Base-by-base conservation (phyloP, 225 moss, liverwort and hornwort species). In the Antitrichia curtipendula region DNA sequence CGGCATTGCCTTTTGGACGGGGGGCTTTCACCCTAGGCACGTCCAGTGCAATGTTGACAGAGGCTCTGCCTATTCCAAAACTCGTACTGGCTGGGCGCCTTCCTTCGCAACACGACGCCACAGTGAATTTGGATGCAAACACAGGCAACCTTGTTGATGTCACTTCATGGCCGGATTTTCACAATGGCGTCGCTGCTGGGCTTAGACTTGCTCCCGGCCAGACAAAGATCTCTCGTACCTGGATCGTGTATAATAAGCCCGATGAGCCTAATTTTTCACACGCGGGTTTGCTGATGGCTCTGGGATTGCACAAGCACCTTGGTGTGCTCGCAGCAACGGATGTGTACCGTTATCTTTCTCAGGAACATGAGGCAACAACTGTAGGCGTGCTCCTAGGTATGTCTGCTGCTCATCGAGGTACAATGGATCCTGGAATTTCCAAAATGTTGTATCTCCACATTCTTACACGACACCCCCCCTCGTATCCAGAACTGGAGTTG, bases 211-310 rank as follows among this genome's bases (percentile, higher is more conserved):
- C 96, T 80, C 98, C 98, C 81, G 96, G 98, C 57, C 98, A 97
- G 92, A 95, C 97, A 77, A 97, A 95, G 87, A 96, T 98, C 75
- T 96, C 98, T 58, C 96, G 98, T 53, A 96, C 98, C 34, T 98
- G 98, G 98, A 98, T 98, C 83, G 95, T 98, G 63, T 98, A 98
- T 82, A 98, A 98, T 91, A 98, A 98, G 91, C 96, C 98, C 68
- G 98, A 97, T 64, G 97, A 98, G 85, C 95, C 95, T 72, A 97
- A 94, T 86, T 95, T 91, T 83, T 92, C 98, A 29, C 98, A 98
- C 86, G 98, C 98, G 84, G 98, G 98, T 74, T 94, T 98, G 87
- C 88, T 98, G 84, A 98, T 98, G 98, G 95, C 98, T 76, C 92
- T 98, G 47, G 98, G 98, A 87, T 89, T 98, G 57, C 97, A 96